Base-by-base conservation (phyloP, 495 filamentous ascomycete genomes). In the Cercophora newfieldiana region DNA sequence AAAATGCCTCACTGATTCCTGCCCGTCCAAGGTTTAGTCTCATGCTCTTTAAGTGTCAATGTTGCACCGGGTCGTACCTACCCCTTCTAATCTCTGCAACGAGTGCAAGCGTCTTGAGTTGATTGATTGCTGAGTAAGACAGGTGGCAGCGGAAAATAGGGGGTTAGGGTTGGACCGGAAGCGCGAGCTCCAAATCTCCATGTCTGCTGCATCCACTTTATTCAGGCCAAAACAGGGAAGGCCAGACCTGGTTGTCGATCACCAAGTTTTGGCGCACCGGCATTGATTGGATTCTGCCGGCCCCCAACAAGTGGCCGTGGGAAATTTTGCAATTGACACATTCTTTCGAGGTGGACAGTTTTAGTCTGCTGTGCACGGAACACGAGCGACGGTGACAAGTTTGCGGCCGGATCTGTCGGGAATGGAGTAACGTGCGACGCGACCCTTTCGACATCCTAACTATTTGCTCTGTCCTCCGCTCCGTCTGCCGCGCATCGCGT, bases 311-410 rank as follows among this genome's bases (percentile, higher is more conserved):
- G 29, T 29, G 1, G 26, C 14, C 55, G 19, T 18, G 24, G 24
- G 3, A 33, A 30, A 28, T 58, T 58, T 58, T 30, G 26, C 25
- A 58, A 58, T 58, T 58, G 55, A 31, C 55, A 58, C 55, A 29
- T 58, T 57, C 24, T 57, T 58, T 37, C n/a, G n/a, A 16, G 3
- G 55, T 37, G 19, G 5, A 31, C 25, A 31, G 25, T 21, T 31
- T 26, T 24, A 6, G 19, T 44, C 37, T 44, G 37, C 37, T 44
- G 37, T 16, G 37, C 18, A 44, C 37, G 37, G 37, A 44, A 44
- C 37, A 44, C 37, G 37, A 44, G 37, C 37, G 37, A 44, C 37
- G 37, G 37, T 14, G 12, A 44, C 37, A 4, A 5, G 37, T 14
- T 5, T 44, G 37, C 18, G 37, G 12, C 12, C 37, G 37, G 37